Evolutionary conservation across 306 rosid species (phyloP), one percentile per base, ranked within the genome.

Genomic region (Cicer pinnatifidum): DNA sequence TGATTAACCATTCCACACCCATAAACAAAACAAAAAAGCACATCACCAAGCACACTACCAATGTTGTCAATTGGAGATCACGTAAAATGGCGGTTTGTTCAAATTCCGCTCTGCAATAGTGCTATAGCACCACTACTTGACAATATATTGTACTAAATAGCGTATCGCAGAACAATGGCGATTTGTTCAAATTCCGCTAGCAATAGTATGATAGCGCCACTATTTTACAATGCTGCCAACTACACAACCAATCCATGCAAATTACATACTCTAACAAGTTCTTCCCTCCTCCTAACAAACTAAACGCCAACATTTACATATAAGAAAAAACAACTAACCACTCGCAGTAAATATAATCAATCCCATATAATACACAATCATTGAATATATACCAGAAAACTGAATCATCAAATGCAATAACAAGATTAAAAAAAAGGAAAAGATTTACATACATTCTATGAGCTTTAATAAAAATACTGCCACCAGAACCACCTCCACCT

Each of bases 401-500:
- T 33, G 38, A 79, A 69, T 59, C 45, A 2, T 17, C 52, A 81
- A 60, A 23, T 20, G 80, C 37, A 66, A 80, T 45, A 76, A 67
- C 81, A 86, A 9, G 9, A 63, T 41, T 79, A 12, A 79, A 54
- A 46, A 9, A n/a, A 11, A 19, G 69, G 6, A 43, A 41, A 57
- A 56, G 75, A 74, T 79, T 83, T 89, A 94, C 98, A 91, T 87
- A 94, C 98, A 91, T 87, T 86, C 95, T 85, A 66, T 61, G 80
- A 78, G 95, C 89, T 69, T 73, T 78, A 71, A 94, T 62, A 78
- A 19, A 91, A 78, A 94, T 87, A 92, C 98, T 94, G 68, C 98
- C 98, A 45, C 95, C 98, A 17, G 98, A 94, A 38, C 98, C 98
- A 60, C 98, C 97, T 40, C 98, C 98, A 76, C 97, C 98, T 80